Evolutionary conservation across 352 stramenopile genomes (phyloP).

Genomic region (Globisporangium paddicum): DNA sequence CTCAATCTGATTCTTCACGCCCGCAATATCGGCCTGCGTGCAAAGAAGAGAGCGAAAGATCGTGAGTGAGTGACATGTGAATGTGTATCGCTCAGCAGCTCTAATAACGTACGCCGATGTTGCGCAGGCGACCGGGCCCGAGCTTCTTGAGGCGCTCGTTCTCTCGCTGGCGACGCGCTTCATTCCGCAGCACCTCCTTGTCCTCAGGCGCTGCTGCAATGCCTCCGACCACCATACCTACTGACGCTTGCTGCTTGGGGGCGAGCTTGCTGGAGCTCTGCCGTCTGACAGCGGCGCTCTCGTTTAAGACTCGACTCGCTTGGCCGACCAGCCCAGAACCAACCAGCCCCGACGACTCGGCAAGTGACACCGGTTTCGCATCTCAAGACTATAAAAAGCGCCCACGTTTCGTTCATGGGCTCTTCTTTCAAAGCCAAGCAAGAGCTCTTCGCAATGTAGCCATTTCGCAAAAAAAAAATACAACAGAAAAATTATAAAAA

Average conservation of each 20-base stretch:
- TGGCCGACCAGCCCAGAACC: not conserved
- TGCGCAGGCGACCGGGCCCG: constrained; percentile 52
- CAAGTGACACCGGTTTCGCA: too few relatives aligned
- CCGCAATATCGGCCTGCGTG: constrained; percentile 61
- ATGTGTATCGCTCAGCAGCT: not conserved
- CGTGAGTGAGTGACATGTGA: not conserved
- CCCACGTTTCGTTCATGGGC: too few relatives aligned
- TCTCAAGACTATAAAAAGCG: too few relatives aligned
- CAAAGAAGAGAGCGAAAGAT: constrained; percentile 2
- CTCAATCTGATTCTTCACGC: constrained; percentile 70
- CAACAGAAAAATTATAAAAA: not conserved
- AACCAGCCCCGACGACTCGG: too few relatives aligned
- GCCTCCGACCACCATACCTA: constrained; percentile 12
- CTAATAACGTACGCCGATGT: constrained; percentile 44
- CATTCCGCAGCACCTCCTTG: constrained; percentile 48
- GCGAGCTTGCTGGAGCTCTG: not conserved
- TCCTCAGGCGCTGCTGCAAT: constrained; percentile 18
- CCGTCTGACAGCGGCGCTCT: not conserved
- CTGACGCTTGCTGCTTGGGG: not conserved
- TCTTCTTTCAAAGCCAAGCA: not conserved
- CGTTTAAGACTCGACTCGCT: not conserved
- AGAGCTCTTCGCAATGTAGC: not conserved
- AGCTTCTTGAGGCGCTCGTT: constrained; percentile 67
- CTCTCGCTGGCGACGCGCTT: constrained; percentile 58
- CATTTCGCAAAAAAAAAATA: not conserved